These are phyloP conservation scores for Sporothrix curviconia DNA, from an alignment of 2,329 filamentous ascomycete species.

Conservation along the genomic window DNA sequence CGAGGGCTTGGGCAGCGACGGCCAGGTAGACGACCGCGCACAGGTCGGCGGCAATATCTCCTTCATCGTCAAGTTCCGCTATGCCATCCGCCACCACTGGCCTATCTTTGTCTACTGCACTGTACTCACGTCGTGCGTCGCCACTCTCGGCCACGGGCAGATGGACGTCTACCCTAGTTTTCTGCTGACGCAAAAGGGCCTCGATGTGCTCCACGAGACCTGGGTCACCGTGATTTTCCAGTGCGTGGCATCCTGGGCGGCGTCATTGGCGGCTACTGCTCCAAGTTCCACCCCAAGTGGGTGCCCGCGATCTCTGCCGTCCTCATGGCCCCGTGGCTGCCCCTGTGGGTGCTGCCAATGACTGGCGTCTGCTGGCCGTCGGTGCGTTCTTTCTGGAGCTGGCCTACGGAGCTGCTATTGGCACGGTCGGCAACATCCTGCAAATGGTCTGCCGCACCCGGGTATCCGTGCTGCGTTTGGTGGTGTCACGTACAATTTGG, in stretches of 20 bases:
- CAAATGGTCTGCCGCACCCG: constrained; percentile 64
- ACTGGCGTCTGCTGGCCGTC: constrained; percentile 53
- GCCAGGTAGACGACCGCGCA: constrained; percentile 4
- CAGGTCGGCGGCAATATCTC: constrained; percentile 8
- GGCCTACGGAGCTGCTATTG: constrained; percentile 60
- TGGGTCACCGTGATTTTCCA: constrained; percentile 68
- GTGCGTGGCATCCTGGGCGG: constrained; percentile 61
- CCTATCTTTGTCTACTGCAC: constrained; percentile 73
- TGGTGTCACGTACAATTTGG: constrained; percentile 65
- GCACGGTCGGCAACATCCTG: constrained; percentile 65
- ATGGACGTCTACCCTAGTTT: constrained; percentile 49
- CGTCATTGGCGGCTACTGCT: constrained; percentile 55
- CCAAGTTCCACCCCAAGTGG: constrained; percentile 57
- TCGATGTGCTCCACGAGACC: constrained; percentile 11
- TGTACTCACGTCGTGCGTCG: constrained; percentile 82
- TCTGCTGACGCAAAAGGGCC: constrained; percentile 26
- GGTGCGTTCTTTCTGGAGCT: constrained; percentile 77
- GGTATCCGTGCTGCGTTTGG: constrained; percentile 66
- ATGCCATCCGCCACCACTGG: constrained; percentile 76
- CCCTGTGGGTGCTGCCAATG: constrained; percentile 75
- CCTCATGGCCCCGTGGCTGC: constrained; percentile 41
- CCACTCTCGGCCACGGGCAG: constrained; percentile 62
- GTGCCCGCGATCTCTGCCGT: constrained; percentile 48
- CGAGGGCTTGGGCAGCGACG: neutral
- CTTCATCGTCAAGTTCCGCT: constrained; percentile 70